A percentile compares a stretch with the other conserved stretches of the same genome.
Conservation (phyloP, 352 stramenopile genomes). For the Globisporangium okanoganense region DNA sequence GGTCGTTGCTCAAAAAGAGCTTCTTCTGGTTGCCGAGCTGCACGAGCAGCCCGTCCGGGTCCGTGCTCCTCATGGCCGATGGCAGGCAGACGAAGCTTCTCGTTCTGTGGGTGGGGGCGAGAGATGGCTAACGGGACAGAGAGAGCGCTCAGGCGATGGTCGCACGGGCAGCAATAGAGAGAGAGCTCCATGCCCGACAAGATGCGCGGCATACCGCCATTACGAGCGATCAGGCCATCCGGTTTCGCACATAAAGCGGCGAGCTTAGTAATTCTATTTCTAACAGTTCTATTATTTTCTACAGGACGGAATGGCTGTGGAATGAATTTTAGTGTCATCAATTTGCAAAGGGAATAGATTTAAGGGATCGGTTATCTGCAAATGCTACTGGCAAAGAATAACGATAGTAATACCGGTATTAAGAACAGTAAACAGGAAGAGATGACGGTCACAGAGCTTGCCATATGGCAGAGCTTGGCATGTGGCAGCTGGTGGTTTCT, state of each 20-base stretch:
- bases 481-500: too few relatives aligned
- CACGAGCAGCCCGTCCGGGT: slow-evolving; percentile 26
- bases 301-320: too few relatives aligned
- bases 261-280: too few relatives aligned
- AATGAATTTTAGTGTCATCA: too few relatives aligned
- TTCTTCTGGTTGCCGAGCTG: slow-evolving; percentile 35
- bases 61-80: slow-evolving; percentile 11
- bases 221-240: neutral
- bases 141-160: neutral
- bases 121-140: neutral
- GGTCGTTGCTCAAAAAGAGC: slow-evolving; percentile 30
- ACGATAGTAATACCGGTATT: too few relatives aligned
- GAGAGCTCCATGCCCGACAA: neutral
- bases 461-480: too few relatives aligned
- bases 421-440: too few relatives aligned
- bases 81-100: neutral
- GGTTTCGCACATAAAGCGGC: too few relatives aligned
- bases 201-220: neutral
- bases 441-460: too few relatives aligned
- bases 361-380: too few relatives aligned
- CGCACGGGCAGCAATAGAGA: neutral
- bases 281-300: too few relatives aligned
- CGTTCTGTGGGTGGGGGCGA: neutral
- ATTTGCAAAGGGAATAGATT: too few relatives aligned
- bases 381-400: neutral